Evolutionary conservation across 2,329 filamentous ascomycete genomes (phyloP), one percentile per base, ranked within the genome.

Genomic region (Aspergillaceae sp.): DNA sequence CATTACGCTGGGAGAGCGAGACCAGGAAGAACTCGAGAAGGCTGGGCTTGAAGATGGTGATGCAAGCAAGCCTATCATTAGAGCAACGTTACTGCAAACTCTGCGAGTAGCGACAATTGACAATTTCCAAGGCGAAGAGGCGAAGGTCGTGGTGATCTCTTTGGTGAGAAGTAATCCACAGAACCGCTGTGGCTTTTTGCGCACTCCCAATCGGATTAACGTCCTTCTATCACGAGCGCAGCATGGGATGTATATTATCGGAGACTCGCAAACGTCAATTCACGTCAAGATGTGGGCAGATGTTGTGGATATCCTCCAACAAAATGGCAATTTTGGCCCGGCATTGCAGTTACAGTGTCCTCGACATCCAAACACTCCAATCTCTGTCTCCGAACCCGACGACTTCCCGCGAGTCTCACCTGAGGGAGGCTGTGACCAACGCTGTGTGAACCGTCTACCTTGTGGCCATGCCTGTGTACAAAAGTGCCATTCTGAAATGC

Each of bases 101-200:
- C 60, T 84, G 2, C 67, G 78, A 4, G 62, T 83, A 0, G 81
- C 83, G 0, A 87, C 82, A 0, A 76, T 87, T 0, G 83, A 87
- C 59, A 89, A 88, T 51, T 89, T 87, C 46, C 84, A 90, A 54
- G 86, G 85, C 0, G 84, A 90, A 57, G 84, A 90, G 56, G 81
- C 80, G 1, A 82, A 86, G 43, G 68, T 90, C 6, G 71, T 90
- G 0, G 69, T 90, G 2, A 69, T 89, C 0, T 86, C 82, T 0
- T 68, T 90, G 0, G 83, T 87, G 0, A 76, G 86, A 36, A 86
- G 83, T 64, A 90, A 90, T 52, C 50, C 61, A 0, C 55, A 74
- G 5, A 67, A 65, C 6, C 76, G 74, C 4, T 75, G 76, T 11
- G 86, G 85, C 0, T 90, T 89, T 48, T 67, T 90, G 1, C 75